Evolutionary conservation across 225 moss, liverwort and hornwort species (phyloP).

Genomic region (Marchantia polymorpha): DNA sequence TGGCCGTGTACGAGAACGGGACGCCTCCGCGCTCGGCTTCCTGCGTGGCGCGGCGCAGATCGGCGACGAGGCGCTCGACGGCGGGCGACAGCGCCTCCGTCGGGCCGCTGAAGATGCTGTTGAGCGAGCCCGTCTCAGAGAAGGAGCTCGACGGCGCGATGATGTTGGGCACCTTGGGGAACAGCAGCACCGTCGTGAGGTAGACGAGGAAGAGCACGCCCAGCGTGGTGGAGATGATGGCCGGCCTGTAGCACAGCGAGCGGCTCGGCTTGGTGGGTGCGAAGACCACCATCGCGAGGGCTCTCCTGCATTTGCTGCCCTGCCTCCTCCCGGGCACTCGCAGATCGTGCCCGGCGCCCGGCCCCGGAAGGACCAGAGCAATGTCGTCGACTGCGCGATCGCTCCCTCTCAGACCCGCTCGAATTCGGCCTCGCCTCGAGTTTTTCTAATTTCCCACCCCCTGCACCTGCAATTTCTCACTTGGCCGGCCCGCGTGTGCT

Average conservation of each 20-base stretch:
- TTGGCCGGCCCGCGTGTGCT: not conserved
- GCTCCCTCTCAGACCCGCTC: not conserved
- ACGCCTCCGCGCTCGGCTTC: conserved; percentile 26
- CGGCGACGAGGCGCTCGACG: conserved; percentile 24
- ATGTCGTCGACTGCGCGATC: not conserved
- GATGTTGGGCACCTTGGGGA: conserved; percentile 11
- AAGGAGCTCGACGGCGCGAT: not conserved
- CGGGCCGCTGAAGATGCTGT: not conserved
- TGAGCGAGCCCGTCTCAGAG: not conserved
- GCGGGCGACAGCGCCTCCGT: conserved; percentile 8
- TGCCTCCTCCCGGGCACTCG: not conserved
- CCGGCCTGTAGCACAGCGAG: conserved; percentile 6
- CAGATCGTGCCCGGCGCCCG: too few species aligned
- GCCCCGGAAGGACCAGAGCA: not conserved
- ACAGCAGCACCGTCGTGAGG: not conserved
- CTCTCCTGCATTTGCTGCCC: not conserved
- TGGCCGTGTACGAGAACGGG: conserved; percentile 18
- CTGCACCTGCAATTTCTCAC: not conserved
- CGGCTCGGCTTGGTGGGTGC: conserved; percentile 1
- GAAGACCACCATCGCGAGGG: conserved; percentile 24
- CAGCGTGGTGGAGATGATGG: conserved; percentile 10
- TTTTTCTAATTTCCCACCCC: not conserved
- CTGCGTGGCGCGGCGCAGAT: conserved; percentile 29
- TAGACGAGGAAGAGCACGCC: conserved; percentile 21
- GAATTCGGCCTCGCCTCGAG: too few species aligned